Conservation (phyloP, 192 early-diverging fungal genomes). For the Coemansia sp. region DNA sequence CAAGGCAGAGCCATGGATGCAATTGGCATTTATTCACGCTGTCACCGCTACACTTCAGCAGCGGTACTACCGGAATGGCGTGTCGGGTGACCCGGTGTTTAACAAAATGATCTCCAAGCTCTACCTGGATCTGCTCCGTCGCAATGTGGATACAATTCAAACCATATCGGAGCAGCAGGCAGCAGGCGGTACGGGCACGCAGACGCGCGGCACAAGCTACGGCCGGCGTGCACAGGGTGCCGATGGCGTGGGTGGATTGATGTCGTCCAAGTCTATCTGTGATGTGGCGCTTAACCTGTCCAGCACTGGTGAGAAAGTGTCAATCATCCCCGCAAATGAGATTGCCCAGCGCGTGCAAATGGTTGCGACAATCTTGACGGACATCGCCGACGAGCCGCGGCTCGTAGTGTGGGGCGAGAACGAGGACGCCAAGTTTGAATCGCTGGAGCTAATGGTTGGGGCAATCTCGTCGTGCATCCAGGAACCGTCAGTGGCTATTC, state of each 20-base stretch:
- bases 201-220: slow-evolving; percentile 38
- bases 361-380: slow-evolving; percentile 71
- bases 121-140: slow-evolving; percentile 42
- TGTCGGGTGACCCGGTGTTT: slow-evolving; percentile 19
- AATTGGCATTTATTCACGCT: slow-evolving; percentile 76
- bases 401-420: slow-evolving; percentile 73
- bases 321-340: slow-evolving; percentile 49
- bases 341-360: slow-evolving; percentile 78
- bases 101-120: slow-evolving; percentile 47
- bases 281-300: slow-evolving; percentile 53
- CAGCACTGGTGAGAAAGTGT: slow-evolving; percentile 42
- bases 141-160: slow-evolving; percentile 51
- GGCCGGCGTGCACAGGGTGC: slow-evolving; percentile 31
- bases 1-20: slow-evolving; percentile 70
- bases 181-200: slow-evolving; percentile 22
- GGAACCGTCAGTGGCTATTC: slow-evolving; percentile 68
- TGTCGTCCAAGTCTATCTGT: slow-evolving; percentile 34
- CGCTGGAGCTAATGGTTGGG: slow-evolving; percentile 69
- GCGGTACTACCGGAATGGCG: slow-evolving; percentile 25
- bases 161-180: slow-evolving; percentile 53
- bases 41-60: slow-evolving; percentile 50
- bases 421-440: slow-evolving; percentile 65
- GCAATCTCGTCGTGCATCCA: slow-evolving; percentile 74
- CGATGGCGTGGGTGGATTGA: slow-evolving; percentile 1
- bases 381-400: slow-evolving; percentile 73